Evolutionary conservation across 768 basidiomycete species (phyloP), one percentile per base, ranked within the genome.

Genomic region (Lactarius deliciosus): DNA sequence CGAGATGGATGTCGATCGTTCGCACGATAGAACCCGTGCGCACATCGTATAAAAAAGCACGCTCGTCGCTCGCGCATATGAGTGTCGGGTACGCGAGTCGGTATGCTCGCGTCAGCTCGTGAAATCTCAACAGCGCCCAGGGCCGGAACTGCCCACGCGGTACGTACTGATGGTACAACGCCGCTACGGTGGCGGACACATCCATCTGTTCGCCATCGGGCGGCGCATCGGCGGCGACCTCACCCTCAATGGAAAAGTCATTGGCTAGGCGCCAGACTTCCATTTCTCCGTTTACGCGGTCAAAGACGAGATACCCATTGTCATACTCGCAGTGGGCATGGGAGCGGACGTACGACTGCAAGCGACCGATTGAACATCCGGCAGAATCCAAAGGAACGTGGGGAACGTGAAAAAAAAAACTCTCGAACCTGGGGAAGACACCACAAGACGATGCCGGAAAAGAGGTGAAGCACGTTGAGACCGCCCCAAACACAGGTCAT

Each of bases 241-340:
- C 64, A 38, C 25, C 69, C 54, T 54, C 59, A 16, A 41, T 36
- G 10, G 47, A 25, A 60, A 64, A 50, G 43, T 79, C 77, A 4
- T 77, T 70, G 7, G 79, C 71, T 32, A 72, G 80, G 34, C 87
- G 79, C 92, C 91, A 94, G 16, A 92, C 84, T 73, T 94, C 92
- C 80, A 34, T 79, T 81, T 25, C 11, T 38, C 36, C 36, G 36
- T 38, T 11, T 10, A 73, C 55, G 36, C 87, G 83, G 71, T 92
- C 88, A 73, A 91, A 90, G 57, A 92, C 77, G 57, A 92, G 77
- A 72, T 83, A 91, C 10, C 92, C 91, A 34, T 82, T 76, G 16
- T 79, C 85, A 69, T 91, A 94, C 75, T 93, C 92, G 69, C 85
- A 83, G 71, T 92, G 91, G 0, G 90, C 90, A 57, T 79, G 82